Evolutionary conservation across 352 stramenopile species (phyloP), one percentile per base, ranked within the genome.

Genomic region (Phytopythium montanum): DNA sequence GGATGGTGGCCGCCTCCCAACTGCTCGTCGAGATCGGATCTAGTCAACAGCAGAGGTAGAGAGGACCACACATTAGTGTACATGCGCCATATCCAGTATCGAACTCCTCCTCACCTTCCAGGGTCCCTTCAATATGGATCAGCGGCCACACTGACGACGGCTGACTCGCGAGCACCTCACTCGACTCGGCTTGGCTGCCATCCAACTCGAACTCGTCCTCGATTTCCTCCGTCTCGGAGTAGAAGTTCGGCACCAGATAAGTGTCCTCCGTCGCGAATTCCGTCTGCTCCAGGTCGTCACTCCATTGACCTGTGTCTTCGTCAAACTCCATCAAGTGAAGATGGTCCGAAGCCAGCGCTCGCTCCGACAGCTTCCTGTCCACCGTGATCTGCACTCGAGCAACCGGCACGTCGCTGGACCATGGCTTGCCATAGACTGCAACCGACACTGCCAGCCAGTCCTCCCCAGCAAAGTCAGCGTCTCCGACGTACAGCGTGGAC

Each of bases 61-160:
- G 29, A 44, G 12, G 8, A 21, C 10, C n/a, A 1, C n/a, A 1
- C 1, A 28, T 54, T 54, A 34, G n/a, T 13, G 5, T 18, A 26
- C 12, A 18, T 18, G 5, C 13, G 38, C 3, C 25, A 10, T 8
- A 19, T 23, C 14, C 45, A 36, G n/a, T 3, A 18, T 12, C 2
- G 7, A 0, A 10, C 7, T 31, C 31, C n/a, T 19, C 8, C 33
- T 26, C 63, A 57, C 65, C 68, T 73, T 76, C 68, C 14, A 68
- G 49, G 1, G 62, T 68, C 31, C 62, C 48, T n/a, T 51, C 52
- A 23, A 69, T 61, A 33, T 51, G 59, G 29, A 62, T 29, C 23
- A 57, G 42, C 21, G 61, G 61, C 10, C 44, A 21, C 19, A 39
- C n/a, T n/a, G 49, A 12, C 3, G 18, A 14, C 14, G 12, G 13